Base-by-base conservation (phyloP, 805 yeast genomes). In the Komagataella kurtzmanii region DNA sequence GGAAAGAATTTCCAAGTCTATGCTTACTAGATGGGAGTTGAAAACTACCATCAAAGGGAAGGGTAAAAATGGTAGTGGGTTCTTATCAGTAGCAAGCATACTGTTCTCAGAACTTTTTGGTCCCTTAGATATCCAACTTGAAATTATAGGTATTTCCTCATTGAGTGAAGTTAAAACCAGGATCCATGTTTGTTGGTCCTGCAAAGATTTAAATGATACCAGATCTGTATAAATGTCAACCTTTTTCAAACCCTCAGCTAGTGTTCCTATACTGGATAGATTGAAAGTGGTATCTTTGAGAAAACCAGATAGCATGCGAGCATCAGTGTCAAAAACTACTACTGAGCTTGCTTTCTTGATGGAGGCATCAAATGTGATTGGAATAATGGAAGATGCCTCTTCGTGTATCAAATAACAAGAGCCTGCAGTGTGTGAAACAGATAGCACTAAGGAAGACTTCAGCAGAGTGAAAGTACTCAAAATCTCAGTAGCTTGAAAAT, bases 11-110 rank as follows among this genome's bases (percentile, higher is more conserved):
- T 30, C 40, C 40, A 30, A 4, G n/a, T 30, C 50, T 1, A 75
- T 45, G 48, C 68, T 67, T 6, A 75, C 66, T 6, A 80, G 54
- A 0, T 30, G 40, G 14, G 40, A 10, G 40, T 30, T 30, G 5
- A 30, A 30, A 30, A 30, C 40, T 30, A 30, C 40, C 40, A 30
- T 30, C 4, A 30, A 30, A 30, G 40, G 40, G 14, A 30, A 30
- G 14, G 40, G 40, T 14, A 30, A 30, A 30, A 30, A 30, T 14
- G 40, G 40, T 2, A 30, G 10, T 14, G 12, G 40, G 14, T 8
- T 30, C 3, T 14, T 4, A 30, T 30, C 40, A 14, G 40, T 14
- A 10, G 4, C 40, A 30, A 5, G 8, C 10, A 8, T 14, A 30
- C 10, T 10, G n/a, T 30, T 8, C 14, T 30, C 40, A 30, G 40